Evolutionary conservation across 352 stramenopile genomes (phyloP).

Genomic region (Pythium dissimile): DNA sequence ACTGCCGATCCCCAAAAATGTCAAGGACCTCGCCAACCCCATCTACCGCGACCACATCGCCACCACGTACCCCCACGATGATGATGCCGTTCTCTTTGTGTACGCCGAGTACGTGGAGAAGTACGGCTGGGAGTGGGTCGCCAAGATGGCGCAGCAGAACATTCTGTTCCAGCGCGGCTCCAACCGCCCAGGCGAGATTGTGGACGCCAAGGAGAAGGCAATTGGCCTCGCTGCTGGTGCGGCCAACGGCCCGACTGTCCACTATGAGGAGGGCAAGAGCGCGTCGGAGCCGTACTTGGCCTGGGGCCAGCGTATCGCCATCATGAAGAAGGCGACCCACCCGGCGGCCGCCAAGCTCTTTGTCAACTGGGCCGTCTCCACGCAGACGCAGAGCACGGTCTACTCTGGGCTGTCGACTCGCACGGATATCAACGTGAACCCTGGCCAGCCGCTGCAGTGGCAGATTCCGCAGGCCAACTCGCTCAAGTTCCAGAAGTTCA

Average conservation of each 20-base stretch:
- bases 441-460: constrained; percentile 25
- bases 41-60: constrained; percentile 36
- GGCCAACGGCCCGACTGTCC: neutral
- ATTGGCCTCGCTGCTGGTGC: constrained; percentile 24
- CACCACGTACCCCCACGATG: constrained; percentile 45
- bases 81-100: constrained; percentile 47
- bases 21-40: constrained; percentile 29
- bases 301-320: constrained; percentile 53
- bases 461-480: constrained; percentile 31
- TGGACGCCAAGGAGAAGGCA: constrained; percentile 26
- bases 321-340: constrained; percentile 54
- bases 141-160: constrained; percentile 36
- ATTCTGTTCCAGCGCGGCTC: constrained; percentile 34
- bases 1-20: constrained; percentile 13
- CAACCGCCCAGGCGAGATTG: constrained; percentile 23
- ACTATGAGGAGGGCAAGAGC: neutral
- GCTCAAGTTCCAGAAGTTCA: constrained; percentile 37
- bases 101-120: constrained; percentile 42
- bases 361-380: constrained; percentile 47
- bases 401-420: constrained; percentile 25
- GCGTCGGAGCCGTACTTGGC: constrained; percentile 27
- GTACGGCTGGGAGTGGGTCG: constrained; percentile 51
- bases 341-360: constrained; percentile 51
- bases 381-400: constrained; percentile 31
- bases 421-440: constrained; percentile 27